A percentile compares a stretch with the other conserved stretches of the same genome.
These are phyloP conservation scores for Phialocephala sp. DNA, from an alignment of 2,329 filamentous ascomycete genomes.

Conservation along the genomic window DNA sequence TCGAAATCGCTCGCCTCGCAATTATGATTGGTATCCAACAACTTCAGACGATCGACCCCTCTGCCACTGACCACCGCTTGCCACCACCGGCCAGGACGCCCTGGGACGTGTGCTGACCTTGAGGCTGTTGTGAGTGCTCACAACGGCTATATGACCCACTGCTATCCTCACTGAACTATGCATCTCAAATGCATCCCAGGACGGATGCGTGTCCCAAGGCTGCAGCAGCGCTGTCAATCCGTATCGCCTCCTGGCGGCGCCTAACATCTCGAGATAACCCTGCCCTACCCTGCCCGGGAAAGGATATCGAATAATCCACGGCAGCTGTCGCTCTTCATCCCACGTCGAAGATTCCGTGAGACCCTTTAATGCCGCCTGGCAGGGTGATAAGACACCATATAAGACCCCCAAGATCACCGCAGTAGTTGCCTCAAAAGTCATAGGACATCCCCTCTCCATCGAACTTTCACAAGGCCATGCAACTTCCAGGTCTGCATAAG, in stretches of 20 bases:
- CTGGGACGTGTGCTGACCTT: not conserved
- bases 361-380: not conserved
- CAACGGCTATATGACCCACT: conserved; percentile 1
- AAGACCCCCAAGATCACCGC: conserved; percentile 8
- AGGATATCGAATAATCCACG: not conserved
- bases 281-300: not conserved
- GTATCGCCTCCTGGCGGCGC: not conserved
- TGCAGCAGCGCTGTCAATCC: not conserved
- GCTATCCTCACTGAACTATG: not conserved
- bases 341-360: not conserved
- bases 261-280: not conserved
- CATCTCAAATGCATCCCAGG: not conserved
- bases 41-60: conserved; percentile 8
- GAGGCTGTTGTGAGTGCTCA: conserved; percentile 7
- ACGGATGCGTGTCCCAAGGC: conserved; percentile 1
- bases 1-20: conserved; percentile 8
- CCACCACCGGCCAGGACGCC: not conserved
- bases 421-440: not conserved
- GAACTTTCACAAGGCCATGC: not conserved
- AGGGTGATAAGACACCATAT: conserved; percentile 7
- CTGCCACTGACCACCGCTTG: not conserved
- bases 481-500: not conserved
- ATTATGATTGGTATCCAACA: conserved; percentile 13
- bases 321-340: not conserved
- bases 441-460: not conserved